These are phyloP conservation scores for Kluyveromyces starmeri DNA, from an alignment of 805 yeast species.

Conservation along the genomic window DNA sequence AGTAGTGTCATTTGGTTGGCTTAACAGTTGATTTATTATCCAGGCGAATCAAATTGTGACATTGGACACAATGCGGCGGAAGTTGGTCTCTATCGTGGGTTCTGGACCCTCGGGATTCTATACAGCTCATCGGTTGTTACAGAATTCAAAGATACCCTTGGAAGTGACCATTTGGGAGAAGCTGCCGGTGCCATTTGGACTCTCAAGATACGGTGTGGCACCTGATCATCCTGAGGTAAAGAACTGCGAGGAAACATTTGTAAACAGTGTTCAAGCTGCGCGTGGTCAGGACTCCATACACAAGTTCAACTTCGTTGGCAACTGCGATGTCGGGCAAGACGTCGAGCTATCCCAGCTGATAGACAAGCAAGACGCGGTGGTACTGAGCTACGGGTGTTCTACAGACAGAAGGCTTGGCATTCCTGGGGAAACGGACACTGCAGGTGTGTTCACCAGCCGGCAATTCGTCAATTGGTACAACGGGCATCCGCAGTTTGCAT, in stretches of 20 bases:
- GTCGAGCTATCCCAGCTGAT: constrained; percentile 42
- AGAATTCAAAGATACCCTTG: constrained; percentile 33
- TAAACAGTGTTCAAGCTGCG: constrained; percentile 33
- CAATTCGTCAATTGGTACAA: constrained; percentile 95
- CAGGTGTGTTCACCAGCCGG: constrained; percentile 72
- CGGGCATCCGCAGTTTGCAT: constrained; percentile 57
- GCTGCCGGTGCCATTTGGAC: constrained; percentile 84
- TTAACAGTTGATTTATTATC: too few relatives aligned
- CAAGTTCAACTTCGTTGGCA: constrained; percentile 57
- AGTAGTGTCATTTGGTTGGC: too few relatives aligned
- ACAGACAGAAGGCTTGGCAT: constrained; percentile 44
- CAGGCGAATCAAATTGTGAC: too few relatives aligned
- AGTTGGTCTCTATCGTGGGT: constrained; percentile 67
- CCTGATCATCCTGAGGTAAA: constrained; percentile 99
- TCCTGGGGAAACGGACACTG: constrained; percentile 45
- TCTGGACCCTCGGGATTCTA: constrained; percentile 97
- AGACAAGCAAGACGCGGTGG: constrained; percentile 58
- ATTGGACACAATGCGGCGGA: constrained; percentile 5
- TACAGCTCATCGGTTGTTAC: constrained; percentile 66
- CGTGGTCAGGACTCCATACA: constrained; percentile 20
- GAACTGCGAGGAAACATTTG: constrained; percentile 63
- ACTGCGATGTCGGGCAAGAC: constrained; percentile 58
- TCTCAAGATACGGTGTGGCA: constrained; percentile 93
- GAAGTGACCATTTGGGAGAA: constrained; percentile 73
- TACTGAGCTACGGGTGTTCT: constrained; percentile 78